These are phyloP conservation scores for Teratosphaeria pseudoeucalypti DNA, from an alignment of 2,329 filamentous ascomycete species.

Conservation along the genomic window DNA sequence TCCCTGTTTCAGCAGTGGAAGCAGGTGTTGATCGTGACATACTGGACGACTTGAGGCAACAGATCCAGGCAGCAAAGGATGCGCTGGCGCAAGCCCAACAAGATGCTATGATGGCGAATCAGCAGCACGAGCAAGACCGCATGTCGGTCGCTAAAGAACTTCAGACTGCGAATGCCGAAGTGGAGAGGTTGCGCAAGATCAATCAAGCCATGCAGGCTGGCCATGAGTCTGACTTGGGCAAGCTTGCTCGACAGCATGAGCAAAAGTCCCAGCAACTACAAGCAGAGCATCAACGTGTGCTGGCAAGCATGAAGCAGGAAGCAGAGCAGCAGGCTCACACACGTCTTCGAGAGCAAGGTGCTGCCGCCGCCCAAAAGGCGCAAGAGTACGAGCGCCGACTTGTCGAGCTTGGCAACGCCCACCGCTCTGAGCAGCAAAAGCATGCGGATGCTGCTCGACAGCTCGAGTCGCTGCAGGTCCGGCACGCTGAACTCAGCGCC, in stretches of 20 bases:
- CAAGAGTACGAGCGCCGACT: conserved; percentile 19
- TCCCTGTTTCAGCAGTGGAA: conserved; percentile 68
- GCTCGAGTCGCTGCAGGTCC: conserved; percentile 21
- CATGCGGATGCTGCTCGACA: conserved; percentile 22
- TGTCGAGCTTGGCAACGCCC: conserved; percentile 22
- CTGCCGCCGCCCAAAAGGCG: conserved; percentile 15
- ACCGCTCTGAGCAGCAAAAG: conserved; percentile 18
- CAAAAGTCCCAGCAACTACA: conserved; percentile 17
- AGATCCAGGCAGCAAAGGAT: conserved; percentile 64
- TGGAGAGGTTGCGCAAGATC: conserved; percentile 48
- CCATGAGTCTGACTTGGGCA: conserved; percentile 47
- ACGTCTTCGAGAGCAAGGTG: conserved; percentile 16
- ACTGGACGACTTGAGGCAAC: conserved; percentile 70
- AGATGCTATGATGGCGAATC: conserved; percentile 44
- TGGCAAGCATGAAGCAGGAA: conserved; percentile 18
- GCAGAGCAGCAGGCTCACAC: conserved; percentile 18
- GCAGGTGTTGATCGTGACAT: conserved; percentile 90
- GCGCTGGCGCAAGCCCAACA: conserved; percentile 47
- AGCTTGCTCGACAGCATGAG: conserved; percentile 40
- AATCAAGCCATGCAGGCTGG: conserved; percentile 61
- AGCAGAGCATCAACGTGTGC: conserved; percentile 25
- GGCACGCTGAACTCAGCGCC: conserved; percentile 17
- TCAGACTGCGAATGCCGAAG: conserved; percentile 32
- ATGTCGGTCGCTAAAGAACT: conserved; percentile 38
- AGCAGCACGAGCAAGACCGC: conserved; percentile 42